A percentile compares a stretch with the other conserved stretches of the same genome.
These are phyloP conservation scores for Paraconiothyrium sp. DNA, from an alignment of 2,329 filamentous ascomycete species.

Conservation along the genomic window DNA sequence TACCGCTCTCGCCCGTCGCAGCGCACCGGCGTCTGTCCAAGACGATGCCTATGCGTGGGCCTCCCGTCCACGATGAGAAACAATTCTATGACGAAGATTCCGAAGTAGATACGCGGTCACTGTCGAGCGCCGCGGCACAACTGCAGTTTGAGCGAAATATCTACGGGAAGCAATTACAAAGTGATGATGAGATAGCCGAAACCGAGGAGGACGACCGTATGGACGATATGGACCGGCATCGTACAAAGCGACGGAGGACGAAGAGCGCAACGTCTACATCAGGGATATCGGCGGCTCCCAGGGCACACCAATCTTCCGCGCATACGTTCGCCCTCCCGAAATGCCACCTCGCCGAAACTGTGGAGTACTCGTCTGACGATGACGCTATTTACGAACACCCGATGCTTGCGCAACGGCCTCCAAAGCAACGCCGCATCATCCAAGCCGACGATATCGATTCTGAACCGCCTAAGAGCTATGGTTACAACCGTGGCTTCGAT, in stretches of 20 bases:
- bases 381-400: constrained; percentile 8
- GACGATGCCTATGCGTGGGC: constrained; percentile 15
- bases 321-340: background rate
- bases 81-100: background rate
- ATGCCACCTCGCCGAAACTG: background rate
- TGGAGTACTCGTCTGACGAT: background rate
- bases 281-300: background rate
- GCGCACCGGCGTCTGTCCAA: constrained; percentile 16
- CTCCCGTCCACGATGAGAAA: constrained; percentile 18
- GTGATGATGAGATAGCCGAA: constrained; percentile 2
- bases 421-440: background rate
- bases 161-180: background rate
- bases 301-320: constrained; percentile 1
- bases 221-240: constrained; percentile 13
- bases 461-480: background rate
- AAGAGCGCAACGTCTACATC: constrained; percentile 18
- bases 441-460: constrained; percentile 3
- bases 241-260: constrained; percentile 26
- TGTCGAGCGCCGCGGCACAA: constrained; percentile 26
- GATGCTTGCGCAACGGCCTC: background rate
- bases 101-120: constrained; percentile 19
- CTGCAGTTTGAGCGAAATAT: constrained; percentile 18
- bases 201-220: background rate
- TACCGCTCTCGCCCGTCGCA: constrained; percentile 32
- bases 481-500: background rate